A percentile compares a stretch with the other conserved stretches of the same genome.
Evolutionary conservation across 2,329 filamentous ascomycete genomes (phyloP).

Genomic region (Pyrenochaeta sp.): DNA sequence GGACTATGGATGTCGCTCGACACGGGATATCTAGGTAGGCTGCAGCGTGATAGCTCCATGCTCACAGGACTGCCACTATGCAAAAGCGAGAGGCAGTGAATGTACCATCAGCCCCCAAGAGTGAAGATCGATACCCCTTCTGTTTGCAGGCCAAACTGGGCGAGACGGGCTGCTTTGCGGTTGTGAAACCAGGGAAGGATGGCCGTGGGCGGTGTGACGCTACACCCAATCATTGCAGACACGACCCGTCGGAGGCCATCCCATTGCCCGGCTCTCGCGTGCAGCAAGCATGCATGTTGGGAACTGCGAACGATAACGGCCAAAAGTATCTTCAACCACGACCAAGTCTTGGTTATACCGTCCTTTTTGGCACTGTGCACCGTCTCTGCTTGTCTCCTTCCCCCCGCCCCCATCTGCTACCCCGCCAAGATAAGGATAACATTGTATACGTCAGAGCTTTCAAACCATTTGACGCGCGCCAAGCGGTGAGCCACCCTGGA

Average conservation of each 20-base stretch:
- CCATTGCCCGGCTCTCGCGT: slow-evolving; percentile 30
- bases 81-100: background rate
- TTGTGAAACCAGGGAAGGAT: slow-evolving; percentile 24
- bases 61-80: background rate
- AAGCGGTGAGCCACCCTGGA: background rate
- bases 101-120: background rate
- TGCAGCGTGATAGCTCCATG: background rate
- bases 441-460: slow-evolving; percentile 32
- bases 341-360: background rate
- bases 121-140: background rate
- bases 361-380: background rate
- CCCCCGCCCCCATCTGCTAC: background rate
- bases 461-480: background rate
- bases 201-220: slow-evolving; percentile 31
- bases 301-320: slow-evolving; percentile 25
- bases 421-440: slow-evolving; percentile 2
- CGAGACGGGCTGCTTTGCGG: slow-evolving; percentile 6
- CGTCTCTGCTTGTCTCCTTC: background rate
- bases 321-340: slow-evolving; percentile 9
- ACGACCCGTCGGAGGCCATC: slow-evolving; percentile 33
- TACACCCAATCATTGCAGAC: slow-evolving; percentile 34
- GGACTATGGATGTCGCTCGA: slow-evolving; percentile 1
- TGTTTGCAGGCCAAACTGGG: background rate
- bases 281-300: slow-evolving; percentile 29
- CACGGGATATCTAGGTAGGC: background rate